Conservation (phyloP, 768 basidiomycete genomes). For the Boletus subparvulus region DNA sequence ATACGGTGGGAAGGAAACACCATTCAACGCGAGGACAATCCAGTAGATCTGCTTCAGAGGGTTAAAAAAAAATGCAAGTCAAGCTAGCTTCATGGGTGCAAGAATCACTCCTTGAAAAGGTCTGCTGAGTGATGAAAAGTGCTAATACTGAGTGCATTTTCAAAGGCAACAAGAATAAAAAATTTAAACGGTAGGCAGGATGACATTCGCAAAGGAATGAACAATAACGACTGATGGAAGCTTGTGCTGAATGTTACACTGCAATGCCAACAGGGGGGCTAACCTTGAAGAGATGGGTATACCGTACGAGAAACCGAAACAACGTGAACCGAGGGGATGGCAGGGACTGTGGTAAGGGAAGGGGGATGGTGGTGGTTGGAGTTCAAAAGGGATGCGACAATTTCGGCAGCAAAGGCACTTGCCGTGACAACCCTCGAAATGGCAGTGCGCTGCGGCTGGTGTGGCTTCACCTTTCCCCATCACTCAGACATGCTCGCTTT, state of each 20-base stretch:
- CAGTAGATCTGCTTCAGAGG: neutral
- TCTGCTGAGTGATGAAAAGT: neutral
- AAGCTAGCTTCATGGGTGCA: neutral
- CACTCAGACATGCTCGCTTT: slow-evolving; percentile 33
- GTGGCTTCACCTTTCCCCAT: neutral
- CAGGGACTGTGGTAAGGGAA: neutral
- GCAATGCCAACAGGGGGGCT: neutral
- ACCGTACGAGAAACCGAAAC: neutral
- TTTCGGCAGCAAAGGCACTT: slow-evolving; percentile 30
- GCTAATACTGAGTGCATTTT: neutral
- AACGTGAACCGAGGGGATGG: neutral
- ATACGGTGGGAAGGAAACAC: slow-evolving; percentile 13
- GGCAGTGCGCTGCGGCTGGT: slow-evolving; percentile 5
- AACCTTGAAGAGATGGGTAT: neutral
- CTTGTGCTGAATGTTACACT: neutral
- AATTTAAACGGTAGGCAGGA: neutral
- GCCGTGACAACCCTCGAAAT: slow-evolving; percentile 24
- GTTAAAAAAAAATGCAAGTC: neutral
- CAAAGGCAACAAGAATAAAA: neutral
- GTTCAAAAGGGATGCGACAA: slow-evolving; percentile 27
- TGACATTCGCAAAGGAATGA: neutral
- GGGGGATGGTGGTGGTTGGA: slow-evolving; percentile 31
- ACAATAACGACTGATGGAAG: neutral
- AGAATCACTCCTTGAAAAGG: neutral
- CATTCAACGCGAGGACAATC: neutral